A percentile compares a stretch with the other conserved stretches of the same genome.
phyloP scores from a whole-genome alignment of 179 eudicot genomes.

The Vitellaria paradoxa region DNA sequence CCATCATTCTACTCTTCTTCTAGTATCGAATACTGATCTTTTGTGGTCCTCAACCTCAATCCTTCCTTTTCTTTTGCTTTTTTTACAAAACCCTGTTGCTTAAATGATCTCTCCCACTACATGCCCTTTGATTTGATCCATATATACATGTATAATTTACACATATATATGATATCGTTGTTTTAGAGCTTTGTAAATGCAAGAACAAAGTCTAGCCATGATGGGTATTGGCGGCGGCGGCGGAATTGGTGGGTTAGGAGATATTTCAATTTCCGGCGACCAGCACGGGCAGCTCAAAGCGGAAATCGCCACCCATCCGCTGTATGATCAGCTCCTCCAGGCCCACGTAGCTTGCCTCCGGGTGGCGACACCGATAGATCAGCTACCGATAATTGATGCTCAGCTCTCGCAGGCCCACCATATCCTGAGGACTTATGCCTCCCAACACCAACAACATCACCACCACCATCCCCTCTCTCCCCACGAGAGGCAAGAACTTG shows the following conservation, averaged over 20 bases:
- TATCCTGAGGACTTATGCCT: slow-evolving; percentile 60
- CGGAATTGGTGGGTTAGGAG: slow-evolving; percentile 30
- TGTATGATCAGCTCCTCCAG: slow-evolving; percentile 77
- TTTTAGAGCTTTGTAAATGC: slow-evolving; percentile 22
- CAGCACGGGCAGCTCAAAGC: slow-evolving; percentile 45
- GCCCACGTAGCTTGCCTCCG: slow-evolving; percentile 88
- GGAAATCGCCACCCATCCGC: slow-evolving; percentile 76
- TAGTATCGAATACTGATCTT: not conserved
- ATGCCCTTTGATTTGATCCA: not conserved
- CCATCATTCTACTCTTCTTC: not conserved
- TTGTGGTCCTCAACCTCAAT: slow-evolving; percentile 23
- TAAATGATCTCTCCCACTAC: not conserved
- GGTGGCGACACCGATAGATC: slow-evolving; percentile 96
- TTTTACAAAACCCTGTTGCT: slow-evolving; percentile 15
- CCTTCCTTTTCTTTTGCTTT: not conserved
- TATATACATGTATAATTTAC: not conserved
- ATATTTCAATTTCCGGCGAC: slow-evolving; percentile 32
- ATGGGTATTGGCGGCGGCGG: slow-evolving; percentile 39
- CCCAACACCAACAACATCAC: slow-evolving; percentile 25
- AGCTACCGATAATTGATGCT: slow-evolving; percentile 76
- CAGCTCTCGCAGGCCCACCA: slow-evolving; percentile 74
- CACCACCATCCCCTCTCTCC: slow-evolving; percentile 38
- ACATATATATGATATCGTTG: not conserved
- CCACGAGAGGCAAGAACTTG: slow-evolving; percentile 86
- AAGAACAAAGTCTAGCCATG: slow-evolving; percentile 56